phyloP scores from a whole-genome alignment of 176 grass and related monocot species.

The Alloteropsis semialata region DNA sequence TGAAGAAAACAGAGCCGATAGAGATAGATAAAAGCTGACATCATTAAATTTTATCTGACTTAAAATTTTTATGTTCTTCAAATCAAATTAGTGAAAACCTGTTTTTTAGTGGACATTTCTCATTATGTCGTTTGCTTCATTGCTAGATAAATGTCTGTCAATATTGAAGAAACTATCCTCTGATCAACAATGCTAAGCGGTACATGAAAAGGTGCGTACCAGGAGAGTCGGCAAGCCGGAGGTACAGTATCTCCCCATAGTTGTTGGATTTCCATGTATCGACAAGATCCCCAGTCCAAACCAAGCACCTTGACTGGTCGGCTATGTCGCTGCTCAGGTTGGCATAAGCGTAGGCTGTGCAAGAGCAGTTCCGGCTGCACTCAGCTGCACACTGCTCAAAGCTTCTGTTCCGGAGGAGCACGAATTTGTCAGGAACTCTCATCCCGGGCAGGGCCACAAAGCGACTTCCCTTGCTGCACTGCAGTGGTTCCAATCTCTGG shows the following conservation, averaged over 20 bases:
- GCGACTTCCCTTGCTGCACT: slow-evolving; percentile 12
- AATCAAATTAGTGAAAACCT: not conserved
- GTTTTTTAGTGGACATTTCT: not conserved
- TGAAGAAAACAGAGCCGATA: not conserved
- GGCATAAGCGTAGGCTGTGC: slow-evolving; percentile 40
- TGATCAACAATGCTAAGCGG: not conserved
- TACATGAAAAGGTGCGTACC: slow-evolving; percentile 17
- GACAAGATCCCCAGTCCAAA: slow-evolving; percentile 39
- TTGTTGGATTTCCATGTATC: slow-evolving; percentile 32
- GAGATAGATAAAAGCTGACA: not conserved
- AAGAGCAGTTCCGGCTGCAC: slow-evolving; percentile 51
- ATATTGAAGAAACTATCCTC: not conserved
- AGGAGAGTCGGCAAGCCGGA: slow-evolving; percentile 25
- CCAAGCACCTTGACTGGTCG: slow-evolving; percentile 40
- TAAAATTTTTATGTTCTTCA: not conserved
- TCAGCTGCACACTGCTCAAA: slow-evolving; percentile 29
- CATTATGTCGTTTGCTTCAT: not conserved
- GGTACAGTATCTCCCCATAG: slow-evolving; percentile 35
- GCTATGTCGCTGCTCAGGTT: not conserved
- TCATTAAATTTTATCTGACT: not conserved
- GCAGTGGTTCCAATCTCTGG: not conserved
- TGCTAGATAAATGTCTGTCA: not conserved
- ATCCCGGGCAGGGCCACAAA: slow-evolving; percentile 26
- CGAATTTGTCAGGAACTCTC: slow-evolving; percentile 37
- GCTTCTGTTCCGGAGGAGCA: slow-evolving; percentile 28